Evolutionary conservation across 2,329 filamentous ascomycete genomes (phyloP).

Genomic region (Chaetomiaceae sp.): DNA sequence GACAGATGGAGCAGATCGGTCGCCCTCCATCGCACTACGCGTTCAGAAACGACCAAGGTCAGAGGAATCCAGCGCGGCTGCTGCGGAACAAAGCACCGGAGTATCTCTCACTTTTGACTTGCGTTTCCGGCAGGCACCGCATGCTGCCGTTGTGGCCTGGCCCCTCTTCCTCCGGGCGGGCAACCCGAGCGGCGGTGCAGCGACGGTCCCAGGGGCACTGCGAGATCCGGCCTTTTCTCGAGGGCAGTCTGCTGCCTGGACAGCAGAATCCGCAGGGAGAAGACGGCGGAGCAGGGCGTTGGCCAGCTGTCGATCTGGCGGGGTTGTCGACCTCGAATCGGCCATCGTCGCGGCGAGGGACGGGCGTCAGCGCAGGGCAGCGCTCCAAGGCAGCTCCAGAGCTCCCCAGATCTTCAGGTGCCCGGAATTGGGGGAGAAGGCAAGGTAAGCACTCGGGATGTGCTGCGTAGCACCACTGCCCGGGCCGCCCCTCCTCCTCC

Average conservation of each 20-base stretch:
- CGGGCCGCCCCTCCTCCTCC: too few relatives aligned
- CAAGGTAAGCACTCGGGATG: too few relatives aligned
- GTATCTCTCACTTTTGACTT: constrained; percentile 27
- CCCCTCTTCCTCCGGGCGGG: constrained; percentile 13
- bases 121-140: constrained; percentile 28
- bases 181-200: background rate
- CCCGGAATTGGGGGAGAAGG: too few relatives aligned
- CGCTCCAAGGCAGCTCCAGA: background rate
- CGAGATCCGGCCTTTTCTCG: background rate
- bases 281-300: constrained; percentile 15
- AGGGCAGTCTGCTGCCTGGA: background rate
- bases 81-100: background rate
- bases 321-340: constrained; percentile 8
- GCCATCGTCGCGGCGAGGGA: constrained; percentile 3
- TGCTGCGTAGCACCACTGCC: too few relatives aligned
- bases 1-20: constrained; percentile 28
- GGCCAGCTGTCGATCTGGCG: constrained; percentile 8
- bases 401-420: too few relatives aligned
- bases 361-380: background rate
- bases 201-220: background rate
- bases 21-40: constrained; percentile 28
- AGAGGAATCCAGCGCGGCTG: background rate
- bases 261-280: constrained; percentile 13
- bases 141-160: constrained; percentile 26
- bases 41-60: background rate